Evolutionary conservation across 2,329 filamentous ascomycete genomes (phyloP).

Genomic region (Paecilomyces formosus): DNA sequence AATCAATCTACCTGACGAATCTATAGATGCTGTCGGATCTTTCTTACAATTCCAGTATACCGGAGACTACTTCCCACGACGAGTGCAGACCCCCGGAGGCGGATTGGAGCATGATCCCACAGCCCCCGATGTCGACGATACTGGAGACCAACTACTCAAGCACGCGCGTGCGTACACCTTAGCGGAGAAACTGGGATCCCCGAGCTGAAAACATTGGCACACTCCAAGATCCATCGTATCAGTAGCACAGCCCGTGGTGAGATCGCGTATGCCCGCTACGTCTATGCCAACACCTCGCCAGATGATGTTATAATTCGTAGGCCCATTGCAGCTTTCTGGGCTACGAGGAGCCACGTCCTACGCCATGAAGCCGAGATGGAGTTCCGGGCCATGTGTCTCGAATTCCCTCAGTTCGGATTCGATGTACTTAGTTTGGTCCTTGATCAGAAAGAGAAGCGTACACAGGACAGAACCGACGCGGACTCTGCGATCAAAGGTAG

Average conservation of each 20-base stretch:
- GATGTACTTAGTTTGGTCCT: constrained; percentile 65
- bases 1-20: constrained; percentile 60
- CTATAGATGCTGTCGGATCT: constrained; percentile 66
- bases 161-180: constrained; percentile 88
- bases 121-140: constrained; percentile 61
- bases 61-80: constrained; percentile 71
- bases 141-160: constrained; percentile 75
- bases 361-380: constrained; percentile 79
- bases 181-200: constrained; percentile 68
- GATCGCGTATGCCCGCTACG: constrained; percentile 84
- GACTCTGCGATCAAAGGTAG: constrained; percentile 29
- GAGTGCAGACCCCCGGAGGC: constrained; percentile 53
- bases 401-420: constrained; percentile 87
- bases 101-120: constrained; percentile 62
- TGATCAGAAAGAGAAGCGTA: constrained; percentile 37
- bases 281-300: constrained; percentile 67
- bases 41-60: constrained; percentile 82
- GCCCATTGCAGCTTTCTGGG: constrained; percentile 88
- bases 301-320: constrained; percentile 68
- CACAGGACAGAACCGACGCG: constrained; percentile 25
- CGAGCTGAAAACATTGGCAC: constrained; percentile 66
- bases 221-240: constrained; percentile 86
- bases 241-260: constrained; percentile 82
- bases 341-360: constrained; percentile 68
- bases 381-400: constrained; percentile 76